phyloP scores from a whole-genome alignment of 2,329 filamentous ascomycete genomes.

The Ceratocystis destructans region DNA sequence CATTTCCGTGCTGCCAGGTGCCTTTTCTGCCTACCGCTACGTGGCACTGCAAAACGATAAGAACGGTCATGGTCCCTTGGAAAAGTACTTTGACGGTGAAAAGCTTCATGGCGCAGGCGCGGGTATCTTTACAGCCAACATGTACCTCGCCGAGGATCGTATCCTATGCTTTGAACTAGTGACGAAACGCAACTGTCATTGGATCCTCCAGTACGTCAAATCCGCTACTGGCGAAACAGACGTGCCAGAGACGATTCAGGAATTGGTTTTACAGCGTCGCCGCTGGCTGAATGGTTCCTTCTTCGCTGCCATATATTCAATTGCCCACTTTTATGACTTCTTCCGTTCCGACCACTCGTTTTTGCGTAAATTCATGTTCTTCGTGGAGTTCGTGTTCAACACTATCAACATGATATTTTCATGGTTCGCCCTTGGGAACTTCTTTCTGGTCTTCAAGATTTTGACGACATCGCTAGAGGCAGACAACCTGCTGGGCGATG shows the following conservation, averaged over 20 bases:
- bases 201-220: slow-evolving; percentile 97
- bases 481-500: slow-evolving; percentile 53
- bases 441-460: slow-evolving; percentile 98
- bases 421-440: slow-evolving; percentile 97
- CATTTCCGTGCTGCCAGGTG: slow-evolving; percentile 90
- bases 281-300: slow-evolving; percentile 97
- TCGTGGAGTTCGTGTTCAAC: slow-evolving; percentile 88
- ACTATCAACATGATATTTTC: slow-evolving; percentile 95
- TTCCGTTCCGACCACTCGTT: slow-evolving; percentile 85
- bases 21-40: slow-evolving; percentile 96
- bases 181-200: slow-evolving; percentile 91
- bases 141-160: slow-evolving; percentile 97
- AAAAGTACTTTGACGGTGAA: slow-evolving; percentile 95
- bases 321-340: slow-evolving; percentile 91
- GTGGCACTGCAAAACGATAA: slow-evolving; percentile 94
- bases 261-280: slow-evolving; percentile 88
- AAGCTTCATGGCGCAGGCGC: slow-evolving; percentile 87
- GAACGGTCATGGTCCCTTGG: slow-evolving; percentile 77
- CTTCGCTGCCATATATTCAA: slow-evolving; percentile 91
- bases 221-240: slow-evolving; percentile 94
- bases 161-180: slow-evolving; percentile 98
- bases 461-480: slow-evolving; percentile 73
- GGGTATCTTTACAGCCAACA: slow-evolving; percentile 96
- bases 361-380: slow-evolving; percentile 74
- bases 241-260: slow-evolving; percentile 84